phyloP scores from a whole-genome alignment of 768 basidiomycete genomes.

The Suillus cothurnatus region DNA sequence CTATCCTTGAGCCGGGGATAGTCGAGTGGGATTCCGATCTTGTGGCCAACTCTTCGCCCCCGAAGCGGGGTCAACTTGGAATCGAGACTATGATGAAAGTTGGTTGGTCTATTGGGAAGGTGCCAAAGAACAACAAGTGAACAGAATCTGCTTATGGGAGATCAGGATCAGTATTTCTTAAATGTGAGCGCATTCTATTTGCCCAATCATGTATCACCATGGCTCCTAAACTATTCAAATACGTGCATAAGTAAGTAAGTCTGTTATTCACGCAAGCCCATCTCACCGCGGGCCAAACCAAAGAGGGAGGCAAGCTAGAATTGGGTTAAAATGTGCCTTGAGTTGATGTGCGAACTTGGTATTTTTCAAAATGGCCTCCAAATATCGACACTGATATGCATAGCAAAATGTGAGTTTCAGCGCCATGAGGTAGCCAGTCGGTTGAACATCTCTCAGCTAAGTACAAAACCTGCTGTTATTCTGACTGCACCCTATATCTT shows the following conservation, averaged over 20 bases:
- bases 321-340: not conserved
- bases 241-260: not conserved
- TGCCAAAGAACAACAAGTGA: not conserved
- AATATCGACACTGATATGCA: not conserved
- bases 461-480: slow-evolving; percentile 16
- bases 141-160: not conserved
- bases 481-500: slow-evolving; percentile 28
- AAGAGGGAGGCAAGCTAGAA: not conserved
- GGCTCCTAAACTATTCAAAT: not conserved
- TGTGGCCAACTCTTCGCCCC: slow-evolving; percentile 45
- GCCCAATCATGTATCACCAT: not conserved
- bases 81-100: slow-evolving; percentile 71
- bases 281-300: not conserved
- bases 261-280: not conserved
- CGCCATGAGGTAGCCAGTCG: not conserved
- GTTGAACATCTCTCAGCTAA: not conserved
- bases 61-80: slow-evolving; percentile 24
- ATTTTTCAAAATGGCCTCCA: not conserved
- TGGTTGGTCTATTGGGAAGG: slow-evolving; percentile 30
- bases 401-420: not conserved
- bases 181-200: not conserved
- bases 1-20: slow-evolving; percentile 56
- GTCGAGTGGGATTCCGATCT: slow-evolving; percentile 67
- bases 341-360: not conserved
- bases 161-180: not conserved